Evolutionary conservation across 768 basidiomycete genomes (phyloP), one percentile per base, ranked within the genome.

Genomic region (Russula sp.): DNA sequence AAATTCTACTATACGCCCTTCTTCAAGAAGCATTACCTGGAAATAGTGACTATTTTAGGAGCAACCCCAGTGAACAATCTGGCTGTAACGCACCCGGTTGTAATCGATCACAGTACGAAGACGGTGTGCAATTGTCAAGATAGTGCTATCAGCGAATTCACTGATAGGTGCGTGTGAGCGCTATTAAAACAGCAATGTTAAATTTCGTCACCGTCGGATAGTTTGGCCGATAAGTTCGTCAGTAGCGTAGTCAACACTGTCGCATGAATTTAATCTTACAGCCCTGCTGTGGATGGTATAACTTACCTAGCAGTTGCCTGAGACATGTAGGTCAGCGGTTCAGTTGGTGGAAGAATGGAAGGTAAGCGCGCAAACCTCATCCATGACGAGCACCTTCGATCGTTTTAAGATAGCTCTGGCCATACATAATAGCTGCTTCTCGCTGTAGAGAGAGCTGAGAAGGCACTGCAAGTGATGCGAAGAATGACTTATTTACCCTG

Each of bases 341-440:
- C 13, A 42, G 35, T 16, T 8, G n/a, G 20, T 35, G 57, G 22
- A 51, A 51, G 7, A 16, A 39, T 20, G 20, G 18, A 64, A 6
- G 9, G 14, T 35, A 40, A 58, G 3, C 27, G 5, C 20, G 10
- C 55, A 16, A 72, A 85, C 88, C 74, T 93, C 91, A 68, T 92
- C 91, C 91, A 93, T 92, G 64, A 93, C 81, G 32, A 93, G 73
- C 14, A 94, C 77, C 68, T 82, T 90, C 45, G 88, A 86, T 8
- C 88, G 79, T 72, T 88, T 88, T 31, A 94, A 72, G 64, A 94
- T 91, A 2, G 91, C 90, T 58, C 91, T 80, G 6, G 91, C 91
- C 90, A 94, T 91, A 71, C 91, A 91, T 8, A 93, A 77, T n/a
- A 93, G 73, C 72, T 93, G 91, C 69, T 90, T 91, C 75, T 92